Percentiles rank a stretch among this genome's conserved stretches.
Evolutionary conservation across 2,329 filamentous ascomycete genomes (phyloP).

Genomic region (Aspergillus quadrilineatus): DNA sequence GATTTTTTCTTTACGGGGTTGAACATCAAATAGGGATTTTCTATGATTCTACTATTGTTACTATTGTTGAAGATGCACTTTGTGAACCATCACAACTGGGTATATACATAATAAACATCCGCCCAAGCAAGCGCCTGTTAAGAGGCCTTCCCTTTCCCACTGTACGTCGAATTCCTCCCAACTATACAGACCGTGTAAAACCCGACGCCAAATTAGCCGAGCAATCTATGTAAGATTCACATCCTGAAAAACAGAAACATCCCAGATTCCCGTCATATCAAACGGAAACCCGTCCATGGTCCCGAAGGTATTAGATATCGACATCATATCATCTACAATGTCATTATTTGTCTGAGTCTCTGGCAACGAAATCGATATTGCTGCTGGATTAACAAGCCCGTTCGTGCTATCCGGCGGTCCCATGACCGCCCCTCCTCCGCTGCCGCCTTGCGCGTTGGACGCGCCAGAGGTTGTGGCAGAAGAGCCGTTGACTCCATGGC

Average conservation of each 20-base stretch:
- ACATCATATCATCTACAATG: slow-evolving; percentile 49
- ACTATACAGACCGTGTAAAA: not conserved
- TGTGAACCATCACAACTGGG: not conserved
- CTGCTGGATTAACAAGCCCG: slow-evolving; percentile 38
- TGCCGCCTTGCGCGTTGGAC: slow-evolving; percentile 13
- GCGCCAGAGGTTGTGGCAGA: not conserved
- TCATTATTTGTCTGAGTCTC: slow-evolving; percentile 47
- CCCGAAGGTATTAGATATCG: slow-evolving; percentile 46
- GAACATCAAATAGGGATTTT: too few species aligned
- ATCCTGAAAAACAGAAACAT: slow-evolving; percentile 44
- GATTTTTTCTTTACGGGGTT: too few species aligned
- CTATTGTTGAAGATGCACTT: slow-evolving; percentile 5
- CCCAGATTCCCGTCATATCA: slow-evolving; percentile 49
- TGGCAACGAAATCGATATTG: slow-evolving; percentile 42
- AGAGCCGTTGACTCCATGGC: slow-evolving; percentile 12
- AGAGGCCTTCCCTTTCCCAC: slow-evolving; percentile 3
- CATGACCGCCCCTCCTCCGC: slow-evolving; percentile 4
- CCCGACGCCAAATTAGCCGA: not conserved
- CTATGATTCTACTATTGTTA: not conserved
- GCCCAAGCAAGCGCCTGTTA: not conserved
- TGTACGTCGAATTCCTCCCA: not conserved
- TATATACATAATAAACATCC: not conserved
- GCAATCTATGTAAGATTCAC: slow-evolving; percentile 30
- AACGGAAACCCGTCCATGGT: slow-evolving; percentile 49
- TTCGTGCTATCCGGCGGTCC: slow-evolving; percentile 19